These are phyloP conservation scores for Pythium oligandrum DNA, from an alignment of 352 stramenopile species.

Conservation along the genomic window DNA sequence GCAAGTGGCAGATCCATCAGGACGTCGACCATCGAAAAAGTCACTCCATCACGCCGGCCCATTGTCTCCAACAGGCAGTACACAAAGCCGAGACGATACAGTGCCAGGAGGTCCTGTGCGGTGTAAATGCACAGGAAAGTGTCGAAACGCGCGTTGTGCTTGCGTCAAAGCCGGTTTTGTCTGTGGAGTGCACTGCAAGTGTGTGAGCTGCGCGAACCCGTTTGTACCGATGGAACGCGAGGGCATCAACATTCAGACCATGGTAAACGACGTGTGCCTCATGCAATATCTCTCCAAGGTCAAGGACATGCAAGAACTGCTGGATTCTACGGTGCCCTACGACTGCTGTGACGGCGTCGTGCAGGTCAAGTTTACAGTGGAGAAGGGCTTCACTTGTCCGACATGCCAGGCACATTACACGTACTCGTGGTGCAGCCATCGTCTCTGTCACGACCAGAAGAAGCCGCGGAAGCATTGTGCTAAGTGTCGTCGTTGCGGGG, in stretches of 20 bases:
- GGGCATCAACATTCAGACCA: slow-evolving; percentile 62
- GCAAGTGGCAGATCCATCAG: slow-evolving; percentile 49
- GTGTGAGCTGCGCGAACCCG: slow-evolving; percentile 68
- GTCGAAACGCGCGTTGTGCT: slow-evolving; percentile 72
- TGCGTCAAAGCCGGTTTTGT: slow-evolving; percentile 79
- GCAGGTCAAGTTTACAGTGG: slow-evolving; percentile 61
- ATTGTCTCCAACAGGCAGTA: not conserved
- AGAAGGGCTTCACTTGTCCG: slow-evolving; percentile 57
- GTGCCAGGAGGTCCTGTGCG: slow-evolving; percentile 19
- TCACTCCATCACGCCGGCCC: slow-evolving; percentile 40
- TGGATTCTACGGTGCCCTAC: slow-evolving; percentile 63
- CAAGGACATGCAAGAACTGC: slow-evolving; percentile 78
- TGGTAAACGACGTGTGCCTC: slow-evolving; percentile 67
- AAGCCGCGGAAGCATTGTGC: slow-evolving; percentile 75
- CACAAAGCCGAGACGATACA: not conserved
- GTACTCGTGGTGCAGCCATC: slow-evolving; percentile 81
- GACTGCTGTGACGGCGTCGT: slow-evolving; percentile 56
- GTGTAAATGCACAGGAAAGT: slow-evolving; percentile 83
- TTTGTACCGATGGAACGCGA: slow-evolving; percentile 70
- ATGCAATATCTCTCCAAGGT: slow-evolving; percentile 84
- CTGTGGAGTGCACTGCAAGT: slow-evolving; percentile 78
- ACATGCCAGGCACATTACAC: slow-evolving; percentile 56
- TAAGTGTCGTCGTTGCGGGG: slow-evolving; percentile 71
- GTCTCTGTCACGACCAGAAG: slow-evolving; percentile 68
- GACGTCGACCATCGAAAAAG: slow-evolving; percentile 64